A percentile compares a stretch with the other conserved stretches of the same genome.
These are phyloP conservation scores for Trifolium subterraneum DNA, from an alignment of 306 rosid species.

Conservation along the genomic window DNA sequence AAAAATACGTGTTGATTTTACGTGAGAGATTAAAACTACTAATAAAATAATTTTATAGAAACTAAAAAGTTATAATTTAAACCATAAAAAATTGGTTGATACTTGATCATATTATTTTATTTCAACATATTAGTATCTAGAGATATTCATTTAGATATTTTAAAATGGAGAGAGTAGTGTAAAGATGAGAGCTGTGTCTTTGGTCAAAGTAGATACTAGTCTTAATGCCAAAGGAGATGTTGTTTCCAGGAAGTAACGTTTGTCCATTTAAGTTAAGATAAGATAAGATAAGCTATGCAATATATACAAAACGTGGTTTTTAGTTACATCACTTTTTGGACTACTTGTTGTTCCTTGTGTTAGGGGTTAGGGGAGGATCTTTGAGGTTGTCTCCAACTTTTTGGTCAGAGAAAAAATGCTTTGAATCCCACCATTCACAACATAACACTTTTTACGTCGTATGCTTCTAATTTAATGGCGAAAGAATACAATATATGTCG, in stretches of 20 bases:
- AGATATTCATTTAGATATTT: too few species aligned
- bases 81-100: too few species aligned
- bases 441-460: too few species aligned
- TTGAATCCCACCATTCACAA: background rate
- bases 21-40: too few species aligned
- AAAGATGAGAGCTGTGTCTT: background rate
- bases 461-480: too few species aligned
- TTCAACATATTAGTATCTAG: too few species aligned
- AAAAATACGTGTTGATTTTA: too few species aligned
- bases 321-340: constrained; percentile 3
- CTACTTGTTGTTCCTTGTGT: background rate
- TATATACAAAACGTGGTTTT: background rate
- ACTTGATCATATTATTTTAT: background rate
- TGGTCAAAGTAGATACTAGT: background rate
- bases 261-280: background rate
- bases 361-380: background rate
- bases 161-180: background rate
- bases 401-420: too few species aligned
- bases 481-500: too few species aligned
- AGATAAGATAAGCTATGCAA: background rate
- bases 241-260: background rate
- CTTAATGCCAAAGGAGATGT: background rate
- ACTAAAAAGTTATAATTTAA: too few species aligned
- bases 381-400: background rate
- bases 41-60: too few species aligned